phyloP scores from a whole-genome alignment of 768 basidiomycete species.

The Boletus rubescentipes region DNA sequence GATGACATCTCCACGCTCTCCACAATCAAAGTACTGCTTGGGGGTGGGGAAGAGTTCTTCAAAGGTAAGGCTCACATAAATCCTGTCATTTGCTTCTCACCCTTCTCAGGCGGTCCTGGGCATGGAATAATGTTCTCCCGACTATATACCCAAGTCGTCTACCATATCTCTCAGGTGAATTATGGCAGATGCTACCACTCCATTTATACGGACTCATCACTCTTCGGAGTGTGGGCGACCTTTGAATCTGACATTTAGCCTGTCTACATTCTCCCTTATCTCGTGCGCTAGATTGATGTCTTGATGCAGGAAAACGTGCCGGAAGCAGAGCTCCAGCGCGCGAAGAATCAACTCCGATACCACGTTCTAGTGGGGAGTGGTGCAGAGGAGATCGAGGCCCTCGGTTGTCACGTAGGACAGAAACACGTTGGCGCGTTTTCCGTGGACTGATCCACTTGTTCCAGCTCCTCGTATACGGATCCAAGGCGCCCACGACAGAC shows the following conservation, averaged over 20 bases:
- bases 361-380: constrained; percentile 94
- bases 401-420: constrained; percentile 76
- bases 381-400: constrained; percentile 81
- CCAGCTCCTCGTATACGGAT: constrained; percentile 80
- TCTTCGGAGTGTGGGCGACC: constrained; percentile 89
- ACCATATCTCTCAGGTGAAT: constrained; percentile 90
- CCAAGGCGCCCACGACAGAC: constrained; percentile 83
- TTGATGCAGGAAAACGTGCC: constrained; percentile 71
- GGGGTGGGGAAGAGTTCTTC: constrained; percentile 95
- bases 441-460: constrained; percentile 1
- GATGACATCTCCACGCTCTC: constrained; percentile 94
- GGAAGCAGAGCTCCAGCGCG: constrained; percentile 70
- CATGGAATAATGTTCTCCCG: constrained; percentile 94
- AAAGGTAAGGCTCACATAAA: constrained; percentile 52
- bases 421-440: not conserved
- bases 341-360: constrained; percentile 94
- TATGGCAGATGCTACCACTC: constrained; percentile 97
- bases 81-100: constrained; percentile 4
- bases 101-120: constrained; percentile 76
- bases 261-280: constrained; percentile 73
- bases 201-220: constrained; percentile 90
- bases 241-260: constrained; percentile 70
- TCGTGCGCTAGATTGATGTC: constrained; percentile 84
- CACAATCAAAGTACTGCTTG: constrained; percentile 91
- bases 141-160: constrained; percentile 92